Conservation (phyloP, 2,329 filamentous ascomycete genomes). For the Mycosphaerella sp. region DNA sequence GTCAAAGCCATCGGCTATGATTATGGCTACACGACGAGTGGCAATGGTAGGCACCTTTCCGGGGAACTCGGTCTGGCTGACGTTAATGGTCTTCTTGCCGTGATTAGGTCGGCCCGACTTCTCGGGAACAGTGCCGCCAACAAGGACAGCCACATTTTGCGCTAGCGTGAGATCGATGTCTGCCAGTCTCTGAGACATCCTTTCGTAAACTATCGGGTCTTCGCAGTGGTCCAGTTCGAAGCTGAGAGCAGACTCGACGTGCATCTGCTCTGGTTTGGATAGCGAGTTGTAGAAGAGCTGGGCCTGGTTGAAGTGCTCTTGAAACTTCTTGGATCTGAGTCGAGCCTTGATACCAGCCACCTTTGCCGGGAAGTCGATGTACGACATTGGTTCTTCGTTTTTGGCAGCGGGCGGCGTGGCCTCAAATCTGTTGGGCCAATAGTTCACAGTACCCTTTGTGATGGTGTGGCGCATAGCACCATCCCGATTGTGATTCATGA, state of each 20-base stretch:
- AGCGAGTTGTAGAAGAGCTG: constrained; percentile 80
- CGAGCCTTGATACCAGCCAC: constrained; percentile 65
- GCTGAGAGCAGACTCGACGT: constrained; percentile 54
- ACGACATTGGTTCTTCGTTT: constrained; percentile 55
- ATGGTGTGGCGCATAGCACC: constrained; percentile 63
- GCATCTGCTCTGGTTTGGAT: constrained; percentile 57
- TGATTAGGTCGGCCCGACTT: constrained; percentile 53
- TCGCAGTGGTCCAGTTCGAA: constrained; percentile 80
- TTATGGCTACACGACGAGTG: constrained; percentile 65
- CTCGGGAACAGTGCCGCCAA: constrained; percentile 57
- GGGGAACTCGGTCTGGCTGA: constrained; percentile 64
- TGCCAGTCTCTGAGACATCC: constrained; percentile 59
- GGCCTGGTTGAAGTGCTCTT: constrained; percentile 69
- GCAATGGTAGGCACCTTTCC: constrained; percentile 61
- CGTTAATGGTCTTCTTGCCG: constrained; percentile 58
- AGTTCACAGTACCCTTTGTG: constrained; percentile 66
- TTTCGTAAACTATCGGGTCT: constrained; percentile 67
- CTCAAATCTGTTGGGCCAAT: constrained; percentile 69
- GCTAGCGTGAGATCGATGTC: constrained; percentile 69
- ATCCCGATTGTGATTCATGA: constrained; percentile 33
- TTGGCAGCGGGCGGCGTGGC: constrained; percentile 55
- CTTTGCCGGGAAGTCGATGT: constrained; percentile 61
- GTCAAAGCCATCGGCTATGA: constrained; percentile 75
- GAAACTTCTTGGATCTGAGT: constrained; percentile 65
- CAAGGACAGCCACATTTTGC: constrained; percentile 61